Percentiles rank a stretch among this genome's conserved stretches.
Evolutionary conservation across 179 eudicot genomes (phyloP).

Genomic region (Actinidia arguta): DNA sequence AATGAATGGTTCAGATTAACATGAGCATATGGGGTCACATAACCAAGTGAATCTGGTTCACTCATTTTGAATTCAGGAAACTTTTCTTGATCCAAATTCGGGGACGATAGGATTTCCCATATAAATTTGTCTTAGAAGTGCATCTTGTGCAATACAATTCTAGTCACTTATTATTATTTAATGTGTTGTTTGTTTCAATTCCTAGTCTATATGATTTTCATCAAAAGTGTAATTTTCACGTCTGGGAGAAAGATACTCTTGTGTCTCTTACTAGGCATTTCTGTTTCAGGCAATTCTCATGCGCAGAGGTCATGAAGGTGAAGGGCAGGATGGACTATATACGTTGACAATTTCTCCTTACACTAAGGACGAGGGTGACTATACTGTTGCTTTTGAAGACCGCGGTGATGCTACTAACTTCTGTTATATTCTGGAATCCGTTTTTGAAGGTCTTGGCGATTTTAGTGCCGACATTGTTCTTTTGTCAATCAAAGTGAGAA

Average conservation of each 20-base stretch:
- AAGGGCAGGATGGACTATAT: constrained; percentile 58
- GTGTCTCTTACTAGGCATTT: constrained; percentile 20
- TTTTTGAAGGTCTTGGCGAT: constrained; percentile 71
- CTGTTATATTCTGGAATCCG: constrained; percentile 73
- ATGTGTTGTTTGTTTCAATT: neutral
- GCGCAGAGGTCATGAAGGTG: constrained; percentile 58
- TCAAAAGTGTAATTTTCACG: neutral
- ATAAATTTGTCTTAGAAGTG: no score
- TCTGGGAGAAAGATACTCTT: neutral
- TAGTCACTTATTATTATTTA: neutral
- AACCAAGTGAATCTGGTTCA: no score
- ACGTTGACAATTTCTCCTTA: constrained; percentile 44
- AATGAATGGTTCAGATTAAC: no score
- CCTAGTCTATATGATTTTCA: neutral
- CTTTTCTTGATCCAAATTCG: no score
- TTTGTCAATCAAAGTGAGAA: constrained; percentile 58
- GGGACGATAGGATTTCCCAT: no score
- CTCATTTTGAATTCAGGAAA: no score
- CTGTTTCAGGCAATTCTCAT: constrained; percentile 65
- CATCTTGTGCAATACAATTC: neutral
- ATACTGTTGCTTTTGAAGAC: constrained; percentile 86
- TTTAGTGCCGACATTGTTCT: constrained; percentile 62
- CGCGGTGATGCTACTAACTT: constrained; percentile 85
- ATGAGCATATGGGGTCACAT: no score
- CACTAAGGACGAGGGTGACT: constrained; percentile 25